Evolutionary conservation across 371 early-diverging fungal genomes (phyloP), one percentile per base, ranked within the genome.

Genomic region (Chytridium lagenaria): DNA sequence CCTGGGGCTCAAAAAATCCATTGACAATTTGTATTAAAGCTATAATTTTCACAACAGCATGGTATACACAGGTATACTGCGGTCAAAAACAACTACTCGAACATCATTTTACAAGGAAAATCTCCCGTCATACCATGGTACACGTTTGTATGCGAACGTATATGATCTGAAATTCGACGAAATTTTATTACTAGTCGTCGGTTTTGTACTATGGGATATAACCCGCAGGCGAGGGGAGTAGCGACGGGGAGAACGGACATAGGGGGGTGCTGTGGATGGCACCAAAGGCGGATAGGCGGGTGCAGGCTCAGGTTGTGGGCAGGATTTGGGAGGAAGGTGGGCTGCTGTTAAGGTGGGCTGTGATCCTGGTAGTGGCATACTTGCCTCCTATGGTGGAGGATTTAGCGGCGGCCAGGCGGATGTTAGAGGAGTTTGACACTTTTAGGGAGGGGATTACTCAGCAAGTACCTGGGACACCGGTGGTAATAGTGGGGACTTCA

Each of bases 401-500:
- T 23, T 30, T 44, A 19, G 19, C 19, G 19, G 44, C 12, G 19
- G 44, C 44, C 44, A 44, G 44, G 44, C 7, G 12, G 44, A 44
- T 44, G 44, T 44, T 44, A 44, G 44, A 19, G 26, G 57, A 55
- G 10, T 55, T 55, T 26, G 57, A 19, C 26, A 26, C 57, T 23
- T 55, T 55, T 23, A 7, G 57, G 10, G 57, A 55, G 10, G 23
- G 30, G 44, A 19, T 44, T 12, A 19, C 7, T 12, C 44, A 44
- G 44, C 44, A 44, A 44, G 19, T 44, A 7, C 44, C 44, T 7
- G 44, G 44, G 12, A 19, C 44, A 19, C 44, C 44, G n/a, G 19
- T 44, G 19, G 44, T 55, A 19, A 23, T 55, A 26, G 57, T 55
- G 16, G 57, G 57, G 57, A 55, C 57, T 55, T 55, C 23, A 55